Evolutionary conservation across 805 yeast species (phyloP).

Genomic region (Wickerhamiella sergipiensis): DNA sequence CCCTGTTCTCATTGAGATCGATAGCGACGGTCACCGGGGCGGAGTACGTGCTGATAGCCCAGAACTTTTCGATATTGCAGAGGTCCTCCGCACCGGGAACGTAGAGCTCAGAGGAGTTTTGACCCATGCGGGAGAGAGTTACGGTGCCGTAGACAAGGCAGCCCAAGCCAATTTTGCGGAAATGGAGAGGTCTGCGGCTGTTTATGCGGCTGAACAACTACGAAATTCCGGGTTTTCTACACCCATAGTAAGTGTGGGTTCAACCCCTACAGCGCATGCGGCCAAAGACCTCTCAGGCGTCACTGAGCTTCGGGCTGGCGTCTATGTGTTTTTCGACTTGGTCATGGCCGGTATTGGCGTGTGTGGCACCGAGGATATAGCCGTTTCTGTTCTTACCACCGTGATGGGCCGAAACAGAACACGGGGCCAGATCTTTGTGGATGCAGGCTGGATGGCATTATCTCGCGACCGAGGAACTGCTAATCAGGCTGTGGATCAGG

Average conservation of each 20-base stretch:
- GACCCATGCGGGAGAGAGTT: neutral
- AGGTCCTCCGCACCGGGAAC: neutral
- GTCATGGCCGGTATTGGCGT: neutral
- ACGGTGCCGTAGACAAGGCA: neutral
- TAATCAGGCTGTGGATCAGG: neutral
- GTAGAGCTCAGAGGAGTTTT: neutral
- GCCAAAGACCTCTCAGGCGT: neutral
- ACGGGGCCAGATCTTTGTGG: neutral
- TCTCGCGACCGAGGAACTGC: neutral
- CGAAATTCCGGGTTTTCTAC: neutral
- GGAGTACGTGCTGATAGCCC: neutral
- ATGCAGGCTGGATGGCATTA: neutral
- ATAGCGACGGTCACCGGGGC: neutral
- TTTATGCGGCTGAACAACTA: neutral
- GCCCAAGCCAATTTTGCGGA: neutral
- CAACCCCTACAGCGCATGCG: neutral
- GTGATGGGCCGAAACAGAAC: neutral
- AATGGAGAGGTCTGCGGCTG: neutral
- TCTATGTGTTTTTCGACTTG: neutral
- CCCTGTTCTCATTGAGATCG: neutral
- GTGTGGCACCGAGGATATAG: neutral
- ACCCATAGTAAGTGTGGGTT: neutral
- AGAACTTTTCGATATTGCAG: neutral
- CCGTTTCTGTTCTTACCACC: neutral
- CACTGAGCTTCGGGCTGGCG: neutral